Conservation (phyloP, 2,329 filamentous ascomycete species). For the Incumbomyces lentus region DNA sequence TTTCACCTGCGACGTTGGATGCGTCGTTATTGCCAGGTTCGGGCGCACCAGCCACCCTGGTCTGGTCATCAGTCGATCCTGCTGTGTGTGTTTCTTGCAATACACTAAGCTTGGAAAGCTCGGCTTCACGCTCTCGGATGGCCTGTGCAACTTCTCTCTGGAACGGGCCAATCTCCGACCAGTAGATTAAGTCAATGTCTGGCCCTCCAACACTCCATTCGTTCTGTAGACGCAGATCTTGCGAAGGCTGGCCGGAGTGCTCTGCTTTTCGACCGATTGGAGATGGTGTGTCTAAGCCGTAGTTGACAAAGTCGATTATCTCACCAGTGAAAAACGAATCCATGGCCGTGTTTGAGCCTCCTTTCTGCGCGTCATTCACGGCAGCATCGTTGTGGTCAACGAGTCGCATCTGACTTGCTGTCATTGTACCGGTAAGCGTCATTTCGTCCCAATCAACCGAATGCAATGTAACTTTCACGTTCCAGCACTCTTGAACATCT, state of each 20-base stretch:
- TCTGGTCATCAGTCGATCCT: not conserved
- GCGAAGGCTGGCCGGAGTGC: not conserved
- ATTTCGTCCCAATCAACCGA: constrained; percentile 50
- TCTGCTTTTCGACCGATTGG: constrained; percentile 20
- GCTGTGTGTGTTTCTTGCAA: not conserved
- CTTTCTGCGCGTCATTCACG: too few species aligned
- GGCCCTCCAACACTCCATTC: constrained; percentile 29
- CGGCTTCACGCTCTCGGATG: not conserved
- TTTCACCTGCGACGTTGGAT: not conserved
- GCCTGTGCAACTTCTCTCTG: constrained; percentile 30
- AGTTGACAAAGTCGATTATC: constrained; percentile 52
- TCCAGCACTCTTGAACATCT: constrained; percentile 37
- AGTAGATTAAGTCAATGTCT: constrained; percentile 39
- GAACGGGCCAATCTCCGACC: constrained; percentile 39
- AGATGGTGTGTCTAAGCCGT: constrained; percentile 38
- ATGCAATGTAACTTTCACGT: constrained; percentile 57
- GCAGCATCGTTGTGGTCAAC: not conserved
- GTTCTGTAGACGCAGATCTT: not conserved
- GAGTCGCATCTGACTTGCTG: constrained; percentile 51
- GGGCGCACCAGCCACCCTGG: not conserved
- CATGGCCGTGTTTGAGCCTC: constrained; percentile 36
- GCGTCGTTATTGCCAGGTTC: not conserved
- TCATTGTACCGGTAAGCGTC: constrained; percentile 58
- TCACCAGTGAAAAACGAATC: constrained; percentile 59
- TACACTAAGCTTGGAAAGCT: constrained; percentile 3